Evolutionary conservation across 1,284 basidiomycete genomes (phyloP).

Genomic region (Mrakiaceae sp.): DNA sequence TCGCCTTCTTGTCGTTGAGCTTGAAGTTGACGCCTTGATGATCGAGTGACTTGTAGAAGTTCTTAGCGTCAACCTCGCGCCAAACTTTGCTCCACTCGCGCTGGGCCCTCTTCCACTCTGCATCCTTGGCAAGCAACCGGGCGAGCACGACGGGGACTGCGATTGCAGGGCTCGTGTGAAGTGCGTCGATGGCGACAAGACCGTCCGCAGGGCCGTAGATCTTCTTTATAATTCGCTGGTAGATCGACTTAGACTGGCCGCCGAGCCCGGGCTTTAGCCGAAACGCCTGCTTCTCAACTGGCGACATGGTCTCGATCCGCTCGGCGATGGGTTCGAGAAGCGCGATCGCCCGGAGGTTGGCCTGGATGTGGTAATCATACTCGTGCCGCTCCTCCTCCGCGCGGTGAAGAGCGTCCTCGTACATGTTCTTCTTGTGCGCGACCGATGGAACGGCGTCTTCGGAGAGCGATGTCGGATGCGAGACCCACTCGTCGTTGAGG

Average conservation of each 20-base stretch:
- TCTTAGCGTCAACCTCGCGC: conserved; percentile 92
- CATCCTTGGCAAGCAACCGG: conserved; percentile 86
- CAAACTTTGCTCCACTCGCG: conserved; percentile 95
- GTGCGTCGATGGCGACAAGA: conserved; percentile 71
- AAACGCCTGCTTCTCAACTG: conserved; percentile 74
- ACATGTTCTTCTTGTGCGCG: conserved; percentile 92
- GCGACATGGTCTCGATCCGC: conserved; percentile 79
- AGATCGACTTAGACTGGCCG: conserved; percentile 75
- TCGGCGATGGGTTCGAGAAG: conserved; percentile 79
- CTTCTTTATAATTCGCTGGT: conserved; percentile 89
- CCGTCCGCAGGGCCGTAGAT: conserved; percentile 75
- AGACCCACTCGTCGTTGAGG: conserved; percentile 92
- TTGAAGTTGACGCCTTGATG: conserved; percentile 95
- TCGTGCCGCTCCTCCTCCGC: conserved; percentile 98
- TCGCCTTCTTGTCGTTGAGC: conserved; percentile 87
- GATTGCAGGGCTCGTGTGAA: conserved; percentile 84
- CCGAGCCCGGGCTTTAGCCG: conserved; percentile 81
- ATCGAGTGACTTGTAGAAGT: conserved; percentile 95
- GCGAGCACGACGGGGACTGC: conserved; percentile 85
- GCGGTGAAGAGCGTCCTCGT: conserved; percentile 91
- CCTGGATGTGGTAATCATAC: conserved; percentile 94
- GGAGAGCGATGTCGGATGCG: conserved; percentile 91
- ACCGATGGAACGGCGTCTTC: conserved; percentile 92
- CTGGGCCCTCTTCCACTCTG: conserved; percentile 91
- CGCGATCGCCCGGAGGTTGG: conserved; percentile 80